phyloP scores from a whole-genome alignment of 2,329 filamentous ascomycete species.

The Hymenoscyphus linearis region DNA sequence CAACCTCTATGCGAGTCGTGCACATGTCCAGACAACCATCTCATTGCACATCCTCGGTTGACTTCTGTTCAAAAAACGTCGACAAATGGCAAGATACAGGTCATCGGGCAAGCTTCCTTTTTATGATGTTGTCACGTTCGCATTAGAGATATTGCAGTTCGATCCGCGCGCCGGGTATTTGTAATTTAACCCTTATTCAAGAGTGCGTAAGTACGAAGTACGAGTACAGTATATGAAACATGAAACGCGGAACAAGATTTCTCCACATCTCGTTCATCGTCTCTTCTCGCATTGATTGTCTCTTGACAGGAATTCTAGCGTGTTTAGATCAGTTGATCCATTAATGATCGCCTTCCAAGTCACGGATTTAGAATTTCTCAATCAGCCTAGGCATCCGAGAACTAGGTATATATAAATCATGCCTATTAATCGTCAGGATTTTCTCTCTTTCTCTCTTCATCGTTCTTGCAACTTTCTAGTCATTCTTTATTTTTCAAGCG shows the following conservation, averaged over 20 bases:
- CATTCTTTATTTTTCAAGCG: neutral
- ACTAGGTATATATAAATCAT: neutral
- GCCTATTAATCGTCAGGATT: neutral
- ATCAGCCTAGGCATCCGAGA: neutral
- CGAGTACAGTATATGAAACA: no score
- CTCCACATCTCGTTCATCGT: neutral
- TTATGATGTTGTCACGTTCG: neutral
- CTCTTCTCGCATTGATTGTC: neutral
- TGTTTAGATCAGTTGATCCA: neutral
- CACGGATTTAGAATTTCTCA: neutral
- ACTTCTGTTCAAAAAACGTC: neutral
- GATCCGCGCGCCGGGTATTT: neutral
- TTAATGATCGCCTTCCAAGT: neutral
- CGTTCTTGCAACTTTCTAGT: neutral
- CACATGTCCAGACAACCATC: no score
- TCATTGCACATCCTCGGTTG: no score
- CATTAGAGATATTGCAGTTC: neutral
- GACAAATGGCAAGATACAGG: neutral
- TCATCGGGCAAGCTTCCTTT: neutral
- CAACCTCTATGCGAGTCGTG: no score
- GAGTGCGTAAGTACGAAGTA: neutral
- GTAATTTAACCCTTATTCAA: neutral
- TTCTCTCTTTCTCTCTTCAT: neutral
- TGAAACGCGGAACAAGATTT: neutral
- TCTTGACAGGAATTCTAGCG: neutral